phyloP scores from a whole-genome alignment of 2,329 filamentous ascomycete species.

The Didymella arachidicola region DNA sequence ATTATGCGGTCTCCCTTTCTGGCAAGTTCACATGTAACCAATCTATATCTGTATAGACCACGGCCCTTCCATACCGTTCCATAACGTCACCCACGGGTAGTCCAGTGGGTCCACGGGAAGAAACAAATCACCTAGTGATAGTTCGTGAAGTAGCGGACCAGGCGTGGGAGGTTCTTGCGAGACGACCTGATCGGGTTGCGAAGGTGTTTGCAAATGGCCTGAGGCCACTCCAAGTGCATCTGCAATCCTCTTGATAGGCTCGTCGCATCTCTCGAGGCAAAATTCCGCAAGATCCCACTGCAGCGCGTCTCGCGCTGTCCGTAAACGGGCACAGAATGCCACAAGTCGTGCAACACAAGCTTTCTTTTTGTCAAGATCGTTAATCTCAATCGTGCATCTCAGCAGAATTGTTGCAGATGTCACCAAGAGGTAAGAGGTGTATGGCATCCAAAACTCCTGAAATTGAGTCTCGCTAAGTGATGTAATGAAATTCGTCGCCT shows the following conservation, averaged over 20 bases:
- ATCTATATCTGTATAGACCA: constrained; percentile 25
- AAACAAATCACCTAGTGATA: constrained; percentile 7
- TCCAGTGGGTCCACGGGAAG: constrained; percentile 26
- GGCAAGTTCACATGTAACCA: too few relatives aligned
- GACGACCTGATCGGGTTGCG: not conserved
- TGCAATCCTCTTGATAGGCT: constrained; percentile 32
- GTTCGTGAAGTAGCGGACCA: not conserved
- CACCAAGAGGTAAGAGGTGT: constrained; percentile 30
- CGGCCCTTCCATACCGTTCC: constrained; percentile 25
- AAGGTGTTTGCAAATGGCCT: not conserved
- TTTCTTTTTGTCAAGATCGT: constrained; percentile 17
- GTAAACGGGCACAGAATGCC: constrained; percentile 17
- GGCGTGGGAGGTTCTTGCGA: not conserved
- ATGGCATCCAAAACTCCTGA: constrained; percentile 34
- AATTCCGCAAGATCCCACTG: constrained; percentile 33
- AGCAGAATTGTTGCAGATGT: constrained; percentile 30
- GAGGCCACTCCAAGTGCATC: constrained; percentile 16
- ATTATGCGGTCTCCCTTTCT: not conserved
- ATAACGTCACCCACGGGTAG: constrained; percentile 30
- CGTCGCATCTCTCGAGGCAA: constrained; percentile 30
- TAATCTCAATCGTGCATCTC: constrained; percentile 26
- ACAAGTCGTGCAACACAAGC: constrained; percentile 19
- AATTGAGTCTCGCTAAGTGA: constrained; percentile 22
- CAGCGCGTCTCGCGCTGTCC: constrained; percentile 15
- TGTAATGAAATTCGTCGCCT: constrained; percentile 17